These are phyloP conservation scores for Cyberlindnera subsufficiens DNA, from an alignment of 805 yeast species.

Conservation along the genomic window DNA sequence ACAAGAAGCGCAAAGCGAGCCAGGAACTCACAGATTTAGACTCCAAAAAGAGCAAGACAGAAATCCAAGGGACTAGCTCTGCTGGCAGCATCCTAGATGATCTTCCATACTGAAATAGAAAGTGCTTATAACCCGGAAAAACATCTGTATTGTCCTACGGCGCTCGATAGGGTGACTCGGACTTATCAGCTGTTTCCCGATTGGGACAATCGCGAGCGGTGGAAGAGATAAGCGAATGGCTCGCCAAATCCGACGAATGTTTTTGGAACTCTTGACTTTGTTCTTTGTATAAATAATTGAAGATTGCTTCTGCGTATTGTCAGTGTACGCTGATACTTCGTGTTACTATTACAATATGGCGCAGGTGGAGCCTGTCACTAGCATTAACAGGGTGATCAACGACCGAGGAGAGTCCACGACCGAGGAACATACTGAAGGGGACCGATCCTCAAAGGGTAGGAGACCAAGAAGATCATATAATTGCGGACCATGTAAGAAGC, in stretches of 20 bases:
- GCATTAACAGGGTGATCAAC: constrained; percentile 1
- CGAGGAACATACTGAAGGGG: not conserved
- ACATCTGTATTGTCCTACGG: too few relatives aligned
- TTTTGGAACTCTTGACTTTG: not conserved
- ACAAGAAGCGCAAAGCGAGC: constrained; percentile 17
- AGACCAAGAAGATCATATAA: constrained; percentile 43
- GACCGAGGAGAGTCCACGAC: not conserved
- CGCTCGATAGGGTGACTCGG: constrained; percentile 10
- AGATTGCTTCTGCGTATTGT: too few relatives aligned
- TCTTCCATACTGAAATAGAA: constrained; percentile 12
- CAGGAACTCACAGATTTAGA: constrained; percentile 16
- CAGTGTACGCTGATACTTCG: not conserved
- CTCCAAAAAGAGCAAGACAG: constrained; percentile 11
- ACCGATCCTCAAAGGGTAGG: not conserved
- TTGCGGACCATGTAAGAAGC: constrained; percentile 51
- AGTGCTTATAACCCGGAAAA: too few relatives aligned
- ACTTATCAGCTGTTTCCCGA: constrained; percentile 11
- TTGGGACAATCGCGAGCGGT: constrained; percentile 8
- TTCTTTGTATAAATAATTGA: too few relatives aligned
- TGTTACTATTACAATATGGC: too few relatives aligned
- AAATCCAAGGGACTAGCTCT: not conserved
- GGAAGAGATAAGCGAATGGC: not conserved
- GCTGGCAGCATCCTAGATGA: constrained; percentile 2
- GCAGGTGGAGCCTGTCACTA: not conserved
- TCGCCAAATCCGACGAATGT: not conserved